Evolutionary conservation across 2,329 filamentous ascomycete genomes (phyloP), one percentile per base, ranked within the genome.

Genomic region (Bipolaris cookei): DNA sequence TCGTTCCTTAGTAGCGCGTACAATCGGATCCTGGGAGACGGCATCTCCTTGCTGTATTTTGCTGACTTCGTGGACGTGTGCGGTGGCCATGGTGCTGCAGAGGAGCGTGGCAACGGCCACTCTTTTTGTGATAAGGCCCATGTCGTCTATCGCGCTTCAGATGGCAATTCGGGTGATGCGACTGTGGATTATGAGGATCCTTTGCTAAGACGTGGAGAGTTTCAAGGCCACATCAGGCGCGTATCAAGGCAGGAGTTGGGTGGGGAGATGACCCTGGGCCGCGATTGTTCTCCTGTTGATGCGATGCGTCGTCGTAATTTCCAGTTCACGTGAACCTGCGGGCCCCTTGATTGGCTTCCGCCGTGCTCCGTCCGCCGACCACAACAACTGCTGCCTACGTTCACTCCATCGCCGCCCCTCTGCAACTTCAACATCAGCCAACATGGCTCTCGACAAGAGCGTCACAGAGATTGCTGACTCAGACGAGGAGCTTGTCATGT

Each of bases 41-140:
- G 58, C 67, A n/a, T 74, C 57, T 8, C 77, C 78, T 30, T 78
- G 74, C 34, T 68, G 63, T 18, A 79, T 78, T 23, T 73, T 74
- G 38, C 76, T 70, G 56, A 68, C 70, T 53, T 78, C 66, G 64
- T 80, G 76, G 39, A 79, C 78, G 63, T 80, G 78, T 49, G 75
- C 75, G 13, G 34, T 58, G 39, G 56, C 64, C 28, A 65, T 62
- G 38, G 69, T 60, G 59, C 66, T 67, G 58, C 70, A 63, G 21
- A 77, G 59, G 38, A 71, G 51, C 49, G 62, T 62, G 50, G 55
- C 61, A 23, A 64, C 43, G 28, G 67, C 66, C 34, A 56, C 61
- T 54, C 46, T 49, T 51, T 47, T 59, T n/a, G 51, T 51, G 45
- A 43, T 56, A 41, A 53, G 20, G 13, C 37, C 53, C 61, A 66